Conservation (phyloP, 768 basidiomycete species). For the Lactifluus pinguis region DNA sequence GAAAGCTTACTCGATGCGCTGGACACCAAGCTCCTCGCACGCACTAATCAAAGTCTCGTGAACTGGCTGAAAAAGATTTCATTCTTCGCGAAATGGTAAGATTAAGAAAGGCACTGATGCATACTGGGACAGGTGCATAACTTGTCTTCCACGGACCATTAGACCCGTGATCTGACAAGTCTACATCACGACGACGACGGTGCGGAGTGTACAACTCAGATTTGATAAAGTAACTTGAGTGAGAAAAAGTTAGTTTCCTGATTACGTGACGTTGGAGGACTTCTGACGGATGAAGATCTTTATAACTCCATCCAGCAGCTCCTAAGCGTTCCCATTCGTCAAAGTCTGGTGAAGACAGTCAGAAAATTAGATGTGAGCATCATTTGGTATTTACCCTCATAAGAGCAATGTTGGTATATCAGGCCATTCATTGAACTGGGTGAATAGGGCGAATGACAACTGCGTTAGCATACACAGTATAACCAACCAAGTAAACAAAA, state of each 20-base stretch:
- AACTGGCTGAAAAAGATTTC: conserved; percentile 5
- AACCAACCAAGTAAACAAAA: too few relatives aligned
- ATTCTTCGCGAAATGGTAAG: background rate
- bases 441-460: background rate
- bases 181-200: conserved; percentile 2
- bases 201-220: conserved; percentile 12
- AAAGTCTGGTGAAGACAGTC: conserved; percentile 7
- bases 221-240: conserved; percentile 16
- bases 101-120: background rate
- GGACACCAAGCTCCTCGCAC: conserved; percentile 12
- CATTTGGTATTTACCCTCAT: conserved; percentile 2
- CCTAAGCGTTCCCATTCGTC: conserved; percentile 21
- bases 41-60: conserved; percentile 8
- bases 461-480: background rate
- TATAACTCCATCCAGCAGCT: conserved; percentile 20
- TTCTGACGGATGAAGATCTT: conserved; percentile 18
- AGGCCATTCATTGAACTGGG: conserved; percentile 13
- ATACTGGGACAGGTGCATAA: background rate
- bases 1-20: conserved; percentile 4
- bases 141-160: conserved; percentile 11
- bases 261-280: background rate
- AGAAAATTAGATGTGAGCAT: background rate
- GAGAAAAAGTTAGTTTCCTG: background rate
- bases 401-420: conserved; percentile 16
- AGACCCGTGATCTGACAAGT: conserved; percentile 6